These are phyloP conservation scores for Lactifluus hygrophoroides DNA, from an alignment of 768 basidiomycete genomes.

Conservation along the genomic window DNA sequence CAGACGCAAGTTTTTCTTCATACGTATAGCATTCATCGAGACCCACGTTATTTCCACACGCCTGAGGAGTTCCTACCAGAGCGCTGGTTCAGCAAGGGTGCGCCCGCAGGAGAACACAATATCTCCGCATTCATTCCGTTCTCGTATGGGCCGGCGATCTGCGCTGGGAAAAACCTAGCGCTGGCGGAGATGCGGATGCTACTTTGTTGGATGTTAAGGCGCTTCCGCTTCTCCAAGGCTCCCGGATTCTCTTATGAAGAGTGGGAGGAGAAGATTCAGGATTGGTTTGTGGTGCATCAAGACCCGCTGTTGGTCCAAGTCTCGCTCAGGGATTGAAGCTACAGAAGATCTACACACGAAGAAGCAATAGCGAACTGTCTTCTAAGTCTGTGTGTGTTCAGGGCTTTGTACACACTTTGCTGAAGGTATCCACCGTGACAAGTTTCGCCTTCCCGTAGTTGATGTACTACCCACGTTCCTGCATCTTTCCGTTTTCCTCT, in stretches of 20 bases:
- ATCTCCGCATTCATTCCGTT: slow-evolving; percentile 35
- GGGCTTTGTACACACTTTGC: too few relatives aligned
- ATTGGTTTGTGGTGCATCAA: slow-evolving; percentile 13
- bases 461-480: too few relatives aligned
- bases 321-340: neutral
- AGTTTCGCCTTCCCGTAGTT: too few relatives aligned
- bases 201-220: slow-evolving; percentile 30
- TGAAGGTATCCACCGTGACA: too few relatives aligned
- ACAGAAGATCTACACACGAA: neutral
- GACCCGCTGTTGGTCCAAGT: neutral
- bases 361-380: too few relatives aligned
- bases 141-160: slow-evolving; percentile 35
- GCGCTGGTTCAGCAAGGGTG: slow-evolving; percentile 5
- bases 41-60: slow-evolving; percentile 9
- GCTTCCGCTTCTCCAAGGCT: slow-evolving; percentile 25
- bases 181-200: slow-evolving; percentile 35
- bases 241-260: neutral
- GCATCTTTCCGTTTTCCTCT: too few relatives aligned
- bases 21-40: slow-evolving; percentile 17
- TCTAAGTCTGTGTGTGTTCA: neutral
- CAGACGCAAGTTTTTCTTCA: slow-evolving; percentile 14
- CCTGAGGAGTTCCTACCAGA: slow-evolving; percentile 17
- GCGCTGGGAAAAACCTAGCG: slow-evolving; percentile 38
- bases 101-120: slow-evolving; percentile 22
- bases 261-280: slow-evolving; percentile 8